These are phyloP conservation scores for Trichoderma semiorbis DNA, from an alignment of 2,329 filamentous ascomycete species.

Conservation along the genomic window DNA sequence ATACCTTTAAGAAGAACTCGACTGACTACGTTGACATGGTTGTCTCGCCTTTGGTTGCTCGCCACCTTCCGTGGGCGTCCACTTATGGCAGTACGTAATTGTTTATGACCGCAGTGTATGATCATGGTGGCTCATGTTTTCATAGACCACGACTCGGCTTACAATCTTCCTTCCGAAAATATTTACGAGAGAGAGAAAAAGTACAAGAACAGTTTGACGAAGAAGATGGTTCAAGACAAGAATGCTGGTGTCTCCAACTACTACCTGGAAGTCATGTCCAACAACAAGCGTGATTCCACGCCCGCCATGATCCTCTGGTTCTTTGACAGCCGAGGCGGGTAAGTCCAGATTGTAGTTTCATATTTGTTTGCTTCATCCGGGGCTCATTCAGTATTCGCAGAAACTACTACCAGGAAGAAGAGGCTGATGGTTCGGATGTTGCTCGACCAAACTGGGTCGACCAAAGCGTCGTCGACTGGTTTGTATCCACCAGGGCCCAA, in stretches of 20 bases:
- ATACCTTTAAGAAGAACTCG: background rate
- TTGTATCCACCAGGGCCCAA: background rate
- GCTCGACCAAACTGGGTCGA: background rate
- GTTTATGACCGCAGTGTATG: background rate
- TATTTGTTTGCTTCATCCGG: background rate
- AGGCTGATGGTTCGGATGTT: background rate
- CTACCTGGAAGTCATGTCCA: background rate
- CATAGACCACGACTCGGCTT: background rate
- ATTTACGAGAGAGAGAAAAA: background rate
- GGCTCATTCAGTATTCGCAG: background rate
- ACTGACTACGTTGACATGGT: background rate
- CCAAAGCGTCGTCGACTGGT: background rate
- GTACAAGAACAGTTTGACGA: background rate
- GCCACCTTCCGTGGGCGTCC: background rate
- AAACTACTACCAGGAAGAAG: background rate
- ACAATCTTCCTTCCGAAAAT: background rate
- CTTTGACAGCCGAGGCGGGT: background rate
- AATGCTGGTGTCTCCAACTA: background rate
- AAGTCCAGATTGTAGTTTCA: background rate
- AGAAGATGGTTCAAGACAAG: background rate
- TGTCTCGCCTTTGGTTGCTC: background rate
- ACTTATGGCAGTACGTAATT: background rate
- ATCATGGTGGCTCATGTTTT: background rate
- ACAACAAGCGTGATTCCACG: background rate
- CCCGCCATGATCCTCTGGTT: background rate